These are phyloP conservation scores for Cicer chorassanicum DNA, from an alignment of 306 rosid species.

Conservation along the genomic window DNA sequence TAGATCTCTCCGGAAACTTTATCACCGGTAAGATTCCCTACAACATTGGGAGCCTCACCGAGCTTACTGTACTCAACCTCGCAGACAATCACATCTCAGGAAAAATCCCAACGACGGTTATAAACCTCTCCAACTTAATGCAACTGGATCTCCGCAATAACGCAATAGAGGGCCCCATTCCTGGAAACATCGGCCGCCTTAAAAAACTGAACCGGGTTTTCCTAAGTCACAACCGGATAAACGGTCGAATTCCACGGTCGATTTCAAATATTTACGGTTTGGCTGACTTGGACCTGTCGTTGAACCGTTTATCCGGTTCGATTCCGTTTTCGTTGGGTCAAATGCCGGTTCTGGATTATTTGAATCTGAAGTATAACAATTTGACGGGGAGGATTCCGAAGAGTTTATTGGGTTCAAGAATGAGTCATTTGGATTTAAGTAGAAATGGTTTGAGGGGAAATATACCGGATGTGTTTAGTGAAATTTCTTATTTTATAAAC, in stretches of 20 bases:
- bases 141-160: constrained; percentile 87
- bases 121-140: constrained; percentile 57
- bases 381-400: constrained; percentile 64
- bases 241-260: constrained; percentile 62
- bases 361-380: constrained; percentile 70
- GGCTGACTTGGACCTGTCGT: constrained; percentile 75
- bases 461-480: constrained; percentile 61
- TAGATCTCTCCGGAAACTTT: constrained; percentile 75
- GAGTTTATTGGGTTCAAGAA: constrained; percentile 56
- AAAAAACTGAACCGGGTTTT: constrained; percentile 63
- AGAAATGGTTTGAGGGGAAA: constrained; percentile 56
- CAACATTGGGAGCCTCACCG: constrained; percentile 61
- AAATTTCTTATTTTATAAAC: constrained; percentile 67
- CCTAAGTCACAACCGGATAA: constrained; percentile 62
- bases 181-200: constrained; percentile 55
- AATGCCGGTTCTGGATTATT: constrained; percentile 70
- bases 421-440: constrained; percentile 75
- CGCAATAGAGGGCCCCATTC: constrained; percentile 61
- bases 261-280: constrained; percentile 61
- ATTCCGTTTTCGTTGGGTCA: constrained; percentile 61
- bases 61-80: constrained; percentile 65
- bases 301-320: constrained; percentile 66
- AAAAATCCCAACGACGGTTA: constrained; percentile 55
- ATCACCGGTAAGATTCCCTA: constrained; percentile 62
- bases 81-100: constrained; percentile 85